These are phyloP conservation scores for Rhizophlyctis rosea DNA, from an alignment of 192 early-diverging fungal species.

Conservation along the genomic window DNA sequence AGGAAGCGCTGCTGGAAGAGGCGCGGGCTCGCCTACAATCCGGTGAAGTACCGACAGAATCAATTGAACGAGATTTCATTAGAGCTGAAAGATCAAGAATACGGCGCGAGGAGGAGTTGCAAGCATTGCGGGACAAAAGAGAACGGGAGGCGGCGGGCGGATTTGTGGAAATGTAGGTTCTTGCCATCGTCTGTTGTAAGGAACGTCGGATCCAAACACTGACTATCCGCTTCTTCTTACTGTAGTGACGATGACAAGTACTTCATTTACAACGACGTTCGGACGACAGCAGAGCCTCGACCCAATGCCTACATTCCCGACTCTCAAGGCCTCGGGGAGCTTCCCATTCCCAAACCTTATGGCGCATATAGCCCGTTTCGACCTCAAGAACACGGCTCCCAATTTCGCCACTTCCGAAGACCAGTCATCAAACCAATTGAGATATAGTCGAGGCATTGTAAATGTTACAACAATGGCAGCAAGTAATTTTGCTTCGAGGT, in stretches of 20 bases:
- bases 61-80: slow-evolving; percentile 49
- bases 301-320: slow-evolving; percentile 62
- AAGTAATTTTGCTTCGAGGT: too few relatives aligned
- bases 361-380: slow-evolving; percentile 56
- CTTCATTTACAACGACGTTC: slow-evolving; percentile 41
- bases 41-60: slow-evolving; percentile 42
- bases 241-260: slow-evolving; percentile 52
- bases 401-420: slow-evolving; percentile 54
- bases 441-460: too few relatives aligned
- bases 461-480: too few relatives aligned
- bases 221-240: slow-evolving; percentile 16
- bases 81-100: slow-evolving; percentile 32
- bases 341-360: slow-evolving; percentile 62
- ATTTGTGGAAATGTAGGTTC: slow-evolving; percentile 47
- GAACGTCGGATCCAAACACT: not conserved
- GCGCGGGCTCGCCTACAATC: slow-evolving; percentile 28
- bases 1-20: slow-evolving; percentile 49
- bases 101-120: slow-evolving; percentile 32
- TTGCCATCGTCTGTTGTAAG: not conserved
- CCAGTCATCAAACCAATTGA: slow-evolving; percentile 46
- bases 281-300: slow-evolving; percentile 52
- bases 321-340: slow-evolving; percentile 37
- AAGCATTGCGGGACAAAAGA: slow-evolving; percentile 19
- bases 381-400: slow-evolving; percentile 45
- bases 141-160: slow-evolving; percentile 28